Percentiles rank a stretch among this genome's conserved stretches.
Conservation (phyloP, 1,284 basidiomycete genomes). For the Earliella scabrosa region DNA sequence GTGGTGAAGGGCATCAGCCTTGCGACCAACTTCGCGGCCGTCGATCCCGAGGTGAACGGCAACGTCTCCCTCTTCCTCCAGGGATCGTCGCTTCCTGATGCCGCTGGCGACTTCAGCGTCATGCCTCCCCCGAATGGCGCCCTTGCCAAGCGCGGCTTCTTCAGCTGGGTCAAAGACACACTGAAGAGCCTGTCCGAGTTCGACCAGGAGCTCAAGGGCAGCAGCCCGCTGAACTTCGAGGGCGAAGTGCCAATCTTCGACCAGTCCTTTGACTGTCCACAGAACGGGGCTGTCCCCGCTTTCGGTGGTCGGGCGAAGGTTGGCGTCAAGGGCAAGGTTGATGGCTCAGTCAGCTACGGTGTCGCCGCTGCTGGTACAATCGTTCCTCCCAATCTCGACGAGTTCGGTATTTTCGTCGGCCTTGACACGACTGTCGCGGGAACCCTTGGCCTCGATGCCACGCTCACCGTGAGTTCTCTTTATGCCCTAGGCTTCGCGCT, state of each 20-base stretch:
- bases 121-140: slow-evolving; percentile 21
- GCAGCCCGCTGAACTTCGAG: slow-evolving; percentile 37
- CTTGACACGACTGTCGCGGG: slow-evolving; percentile 30
- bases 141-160: slow-evolving; percentile 13
- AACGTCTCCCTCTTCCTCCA: slow-evolving; percentile 44
- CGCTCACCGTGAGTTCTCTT: slow-evolving; percentile 33
- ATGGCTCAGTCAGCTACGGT: slow-evolving; percentile 43
- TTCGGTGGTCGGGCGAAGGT: slow-evolving; percentile 41
- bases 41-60: slow-evolving; percentile 40
- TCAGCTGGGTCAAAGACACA: slow-evolving; percentile 10
- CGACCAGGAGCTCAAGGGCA: slow-evolving; percentile 31
- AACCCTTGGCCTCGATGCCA: slow-evolving; percentile 32
- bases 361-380: slow-evolving; percentile 42
- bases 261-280: slow-evolving; percentile 44
- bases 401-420: slow-evolving; percentile 40
- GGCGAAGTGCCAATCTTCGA: slow-evolving; percentile 46
- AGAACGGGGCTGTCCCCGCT: slow-evolving; percentile 24
- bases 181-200: slow-evolving; percentile 5
- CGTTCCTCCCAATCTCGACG: slow-evolving; percentile 42
- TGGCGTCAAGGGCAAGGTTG: slow-evolving; percentile 43
- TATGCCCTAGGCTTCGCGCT: background rate
- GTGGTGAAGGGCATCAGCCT: slow-evolving; percentile 47
- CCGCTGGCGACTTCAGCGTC: slow-evolving; percentile 36
- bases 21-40: slow-evolving; percentile 45
- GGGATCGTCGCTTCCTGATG: slow-evolving; percentile 45